Conservation (phyloP, 345 rosid species). For the Geranium brycei region DNA sequence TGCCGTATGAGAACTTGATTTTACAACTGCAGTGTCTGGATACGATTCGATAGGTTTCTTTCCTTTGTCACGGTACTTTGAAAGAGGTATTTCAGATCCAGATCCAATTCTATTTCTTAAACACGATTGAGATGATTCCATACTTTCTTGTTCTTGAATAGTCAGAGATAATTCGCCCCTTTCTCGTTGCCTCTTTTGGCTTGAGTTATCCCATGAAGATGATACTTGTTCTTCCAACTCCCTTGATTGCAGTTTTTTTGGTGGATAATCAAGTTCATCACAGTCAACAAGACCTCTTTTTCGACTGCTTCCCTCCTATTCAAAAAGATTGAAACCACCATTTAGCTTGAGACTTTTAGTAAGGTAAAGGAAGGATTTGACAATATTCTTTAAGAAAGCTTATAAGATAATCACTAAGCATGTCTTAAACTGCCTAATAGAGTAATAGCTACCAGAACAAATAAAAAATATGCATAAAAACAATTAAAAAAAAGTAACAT, state of each 20-base stretch:
- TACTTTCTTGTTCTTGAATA: not conserved
- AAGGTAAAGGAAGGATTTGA: too few species aligned
- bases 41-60: constrained; percentile 6
- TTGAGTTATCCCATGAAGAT: not conserved
- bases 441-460: too few species aligned
- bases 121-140: constrained; percentile 6
- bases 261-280: too few species aligned
- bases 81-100: not conserved
- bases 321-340: too few species aligned
- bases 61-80: not conserved
- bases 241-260: not conserved
- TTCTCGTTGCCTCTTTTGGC: constrained; percentile 3
- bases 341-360: too few species aligned
- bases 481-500: not conserved
- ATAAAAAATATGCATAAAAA: too few species aligned
- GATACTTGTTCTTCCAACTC: not conserved
- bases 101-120: not conserved
- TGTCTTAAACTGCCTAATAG: too few species aligned
- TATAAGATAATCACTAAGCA: too few species aligned
- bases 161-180: constrained; percentile 2
- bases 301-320: too few species aligned
- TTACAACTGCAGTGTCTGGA: constrained; percentile 1
- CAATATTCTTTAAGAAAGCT: too few species aligned
- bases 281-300: too few species aligned
- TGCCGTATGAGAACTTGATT: constrained; percentile 5